A percentile compares a stretch with the other conserved stretches of the same genome.
Evolutionary conservation across 306 rosid genomes (phyloP).

Genomic region (Cucurbita pepo): DNA sequence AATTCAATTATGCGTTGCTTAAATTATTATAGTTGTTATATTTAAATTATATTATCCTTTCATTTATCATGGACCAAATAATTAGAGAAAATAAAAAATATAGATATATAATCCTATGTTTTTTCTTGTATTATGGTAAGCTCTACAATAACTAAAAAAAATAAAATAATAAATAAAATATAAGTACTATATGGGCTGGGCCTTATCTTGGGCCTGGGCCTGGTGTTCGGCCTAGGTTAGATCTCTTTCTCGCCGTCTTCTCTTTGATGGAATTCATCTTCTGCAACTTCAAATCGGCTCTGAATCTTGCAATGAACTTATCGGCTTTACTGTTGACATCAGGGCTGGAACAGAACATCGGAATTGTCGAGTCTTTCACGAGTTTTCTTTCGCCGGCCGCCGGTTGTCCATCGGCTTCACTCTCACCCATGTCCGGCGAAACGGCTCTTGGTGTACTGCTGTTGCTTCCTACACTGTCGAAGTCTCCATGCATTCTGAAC

Average conservation of each 20-base stretch:
- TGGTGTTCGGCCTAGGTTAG: conserved; percentile 27
- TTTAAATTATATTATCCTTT: background rate
- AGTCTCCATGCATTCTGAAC: conserved; percentile 59
- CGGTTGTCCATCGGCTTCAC: conserved; percentile 26
- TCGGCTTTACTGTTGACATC: conserved; percentile 72
- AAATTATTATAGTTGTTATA: background rate
- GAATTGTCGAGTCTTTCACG: conserved; percentile 16
- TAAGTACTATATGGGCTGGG: background rate
- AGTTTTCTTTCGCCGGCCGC: conserved; percentile 2
- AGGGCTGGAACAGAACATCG: conserved; percentile 49
- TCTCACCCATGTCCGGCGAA: conserved; percentile 34
- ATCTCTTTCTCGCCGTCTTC: conserved; percentile 28
- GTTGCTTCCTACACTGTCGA: conserved; percentile 48
- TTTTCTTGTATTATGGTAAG: background rate
- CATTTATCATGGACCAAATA: background rate
- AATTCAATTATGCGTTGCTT: background rate
- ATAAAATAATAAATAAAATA: too few species aligned
- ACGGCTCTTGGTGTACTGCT: conserved; percentile 32
- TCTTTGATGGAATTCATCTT: conserved; percentile 54
- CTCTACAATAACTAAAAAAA: too few species aligned
- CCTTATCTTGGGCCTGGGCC: conserved; percentile 1
- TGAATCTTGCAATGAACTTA: conserved; percentile 54
- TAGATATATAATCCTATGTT: background rate
- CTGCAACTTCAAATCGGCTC: conserved; percentile 60
- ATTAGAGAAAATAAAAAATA: background rate